Percentiles rank a stretch among this genome's conserved stretches.
phyloP scores from a whole-genome alignment of 129 eudicot genomes.

The Saussurea involucrata region DNA sequence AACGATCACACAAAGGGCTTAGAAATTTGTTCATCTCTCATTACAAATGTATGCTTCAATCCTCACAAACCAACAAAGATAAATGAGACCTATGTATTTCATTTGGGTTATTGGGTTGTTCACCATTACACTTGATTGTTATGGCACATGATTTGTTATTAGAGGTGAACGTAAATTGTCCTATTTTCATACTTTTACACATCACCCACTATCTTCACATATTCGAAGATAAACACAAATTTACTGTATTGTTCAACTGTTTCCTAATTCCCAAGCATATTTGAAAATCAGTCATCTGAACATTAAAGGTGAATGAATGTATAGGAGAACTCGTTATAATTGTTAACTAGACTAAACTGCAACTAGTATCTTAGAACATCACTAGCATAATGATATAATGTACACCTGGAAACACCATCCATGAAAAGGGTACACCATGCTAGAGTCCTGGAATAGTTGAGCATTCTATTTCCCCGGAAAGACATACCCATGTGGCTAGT shows the following conservation, averaged over 20 bases:
- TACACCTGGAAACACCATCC: background rate
- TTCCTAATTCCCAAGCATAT: background rate
- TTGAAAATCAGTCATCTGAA: constrained; percentile 1
- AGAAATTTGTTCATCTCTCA: background rate
- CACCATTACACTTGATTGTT: no score
- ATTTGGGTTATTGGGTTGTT: no score
- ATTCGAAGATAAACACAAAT: background rate
- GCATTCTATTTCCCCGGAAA: background rate
- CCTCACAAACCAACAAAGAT: background rate
- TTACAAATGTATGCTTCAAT: background rate
- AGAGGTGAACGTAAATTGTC: background rate
- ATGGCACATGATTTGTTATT: background rate
- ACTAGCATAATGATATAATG: background rate
- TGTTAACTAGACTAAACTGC: background rate
- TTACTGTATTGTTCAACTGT: background rate
- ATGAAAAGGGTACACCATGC: background rate
- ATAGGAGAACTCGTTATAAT: background rate
- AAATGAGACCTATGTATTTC: background rate
- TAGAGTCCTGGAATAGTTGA: background rate
- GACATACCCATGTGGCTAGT: background rate
- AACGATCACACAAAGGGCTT: background rate
- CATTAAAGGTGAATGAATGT: background rate
- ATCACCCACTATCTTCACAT: background rate
- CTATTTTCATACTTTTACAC: background rate
- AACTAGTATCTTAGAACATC: background rate